Conservation (phyloP, 176 grass and related monocot genomes). For the Tillandsia fasciculata region DNA sequence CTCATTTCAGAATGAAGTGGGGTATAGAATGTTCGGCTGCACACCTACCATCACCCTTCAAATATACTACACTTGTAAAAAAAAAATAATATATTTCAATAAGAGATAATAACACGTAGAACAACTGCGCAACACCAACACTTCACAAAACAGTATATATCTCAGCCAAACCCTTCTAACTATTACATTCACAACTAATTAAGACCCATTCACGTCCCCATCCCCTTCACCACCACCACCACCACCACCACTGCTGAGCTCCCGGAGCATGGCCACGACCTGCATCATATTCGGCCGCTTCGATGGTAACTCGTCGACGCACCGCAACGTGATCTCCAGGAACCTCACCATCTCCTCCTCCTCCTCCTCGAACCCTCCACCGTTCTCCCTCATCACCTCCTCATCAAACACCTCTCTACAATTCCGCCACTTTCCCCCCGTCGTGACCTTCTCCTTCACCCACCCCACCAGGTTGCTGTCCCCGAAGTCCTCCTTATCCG, state of each 20-base stretch:
- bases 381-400: slow-evolving; percentile 15
- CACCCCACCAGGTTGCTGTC: slow-evolving; percentile 90
- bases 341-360: slow-evolving; percentile 67
- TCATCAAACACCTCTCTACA: slow-evolving; percentile 69
- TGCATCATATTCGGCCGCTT: slow-evolving; percentile 89
- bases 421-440: slow-evolving; percentile 42
- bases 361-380: not conserved
- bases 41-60: too few species aligned
- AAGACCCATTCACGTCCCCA: not conserved
- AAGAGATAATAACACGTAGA: too few species aligned
- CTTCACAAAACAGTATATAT: not conserved
- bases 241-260: slow-evolving; percentile 33
- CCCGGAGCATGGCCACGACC: slow-evolving; percentile 64
- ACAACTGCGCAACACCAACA: too few species aligned
- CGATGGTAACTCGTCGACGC: slow-evolving; percentile 83
- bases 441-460: slow-evolving; percentile 86
- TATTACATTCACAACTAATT: not conserved
- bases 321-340: slow-evolving; percentile 74
- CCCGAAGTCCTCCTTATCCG: slow-evolving; percentile 93
- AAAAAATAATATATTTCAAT: too few species aligned
- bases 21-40: too few species aligned
- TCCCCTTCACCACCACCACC: not conserved
- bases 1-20: too few species aligned
- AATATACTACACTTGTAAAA: too few species aligned
- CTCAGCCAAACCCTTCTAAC: not conserved